Percentiles rank a stretch among this genome's conserved stretches.
These are phyloP conservation scores for Cladosporium halotolerans DNA, from an alignment of 2,329 filamentous ascomycete species.

Conservation along the genomic window DNA sequence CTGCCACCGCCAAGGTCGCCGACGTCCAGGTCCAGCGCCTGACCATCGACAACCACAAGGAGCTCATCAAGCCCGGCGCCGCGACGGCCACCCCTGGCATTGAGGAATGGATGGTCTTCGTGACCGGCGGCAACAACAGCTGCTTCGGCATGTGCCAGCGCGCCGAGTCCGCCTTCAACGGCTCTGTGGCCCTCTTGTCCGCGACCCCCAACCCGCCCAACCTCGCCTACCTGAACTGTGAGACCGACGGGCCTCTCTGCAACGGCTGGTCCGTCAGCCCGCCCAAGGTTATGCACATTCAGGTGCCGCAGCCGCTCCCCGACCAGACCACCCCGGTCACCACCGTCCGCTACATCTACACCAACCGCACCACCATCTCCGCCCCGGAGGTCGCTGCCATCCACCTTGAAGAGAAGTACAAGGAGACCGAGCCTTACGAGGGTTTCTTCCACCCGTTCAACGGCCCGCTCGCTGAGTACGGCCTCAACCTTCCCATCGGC, in stretches of 20 bases:
- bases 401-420: slow-evolving; percentile 53
- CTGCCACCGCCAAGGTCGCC: slow-evolving; percentile 45
- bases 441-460: slow-evolving; percentile 73
- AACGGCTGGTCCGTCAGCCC: slow-evolving; percentile 63
- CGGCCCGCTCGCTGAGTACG: slow-evolving; percentile 57
- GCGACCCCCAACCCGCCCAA: slow-evolving; percentile 56
- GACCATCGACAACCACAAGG: slow-evolving; percentile 64
- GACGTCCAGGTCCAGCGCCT: slow-evolving; percentile 50
- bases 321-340: slow-evolving; percentile 59
- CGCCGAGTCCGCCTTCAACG: slow-evolving; percentile 56
- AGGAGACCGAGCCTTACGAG: slow-evolving; percentile 49
- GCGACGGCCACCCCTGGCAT: slow-evolving; percentile 52
- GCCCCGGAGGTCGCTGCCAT: slow-evolving; percentile 57
- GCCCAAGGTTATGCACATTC: slow-evolving; percentile 60
- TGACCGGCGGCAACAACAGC: slow-evolving; percentile 72
- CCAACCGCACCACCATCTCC: slow-evolving; percentile 66
- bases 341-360: slow-evolving; percentile 56
- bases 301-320: slow-evolving; percentile 52
- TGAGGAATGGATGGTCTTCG: slow-evolving; percentile 69
- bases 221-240: slow-evolving; percentile 66
- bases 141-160: slow-evolving; percentile 65
- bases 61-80: slow-evolving; percentile 58
- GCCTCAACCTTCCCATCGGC: slow-evolving; percentile 56
- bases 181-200: slow-evolving; percentile 49
- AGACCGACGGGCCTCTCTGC: slow-evolving; percentile 67